Evolutionary conservation across 768 basidiomycete species (phyloP).

Genomic region (Candolleomyces efflorescens): DNA sequence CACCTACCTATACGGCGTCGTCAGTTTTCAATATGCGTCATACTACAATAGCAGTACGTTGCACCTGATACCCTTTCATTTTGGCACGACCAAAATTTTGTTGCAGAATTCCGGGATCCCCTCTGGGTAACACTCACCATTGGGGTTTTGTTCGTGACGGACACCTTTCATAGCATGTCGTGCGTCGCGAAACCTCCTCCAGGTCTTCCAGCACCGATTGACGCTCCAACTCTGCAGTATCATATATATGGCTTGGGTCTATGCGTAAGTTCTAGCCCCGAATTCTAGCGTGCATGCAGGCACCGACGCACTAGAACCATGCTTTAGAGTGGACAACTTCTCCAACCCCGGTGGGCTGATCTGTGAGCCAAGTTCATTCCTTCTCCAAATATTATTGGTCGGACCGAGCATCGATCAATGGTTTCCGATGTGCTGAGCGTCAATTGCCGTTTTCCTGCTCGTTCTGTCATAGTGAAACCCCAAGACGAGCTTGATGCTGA

Average conservation of each 20-base stretch:
- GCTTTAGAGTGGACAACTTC: background rate
- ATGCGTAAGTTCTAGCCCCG: slow-evolving; percentile 2
- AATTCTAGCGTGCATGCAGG: background rate
- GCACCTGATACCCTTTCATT: background rate
- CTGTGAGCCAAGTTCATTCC: background rate
- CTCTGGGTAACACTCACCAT: background rate
- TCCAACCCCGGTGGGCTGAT: background rate
- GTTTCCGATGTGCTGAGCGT: background rate
- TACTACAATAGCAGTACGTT: slow-evolving; percentile 2
- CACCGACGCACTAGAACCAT: background rate
- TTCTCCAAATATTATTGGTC: background rate
- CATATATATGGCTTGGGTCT: slow-evolving; percentile 8
- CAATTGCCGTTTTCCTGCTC: too few relatives aligned
- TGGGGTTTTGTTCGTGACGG: slow-evolving; percentile 1
- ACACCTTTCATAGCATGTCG: slow-evolving; percentile 7
- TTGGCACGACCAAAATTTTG: background rate
- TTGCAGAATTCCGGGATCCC: background rate
- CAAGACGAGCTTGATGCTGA: background rate
- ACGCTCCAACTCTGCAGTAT: background rate
- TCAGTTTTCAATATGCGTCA: slow-evolving; percentile 1
- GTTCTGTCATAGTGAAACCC: background rate
- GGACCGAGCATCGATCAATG: too few relatives aligned
- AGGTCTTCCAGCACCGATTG: background rate
- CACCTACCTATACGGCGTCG: slow-evolving; percentile 6
- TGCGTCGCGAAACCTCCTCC: background rate